These are phyloP conservation scores for Saccharum spontaneum DNA, from an alignment of 176 grass and related monocot species.

Conservation along the genomic window DNA sequence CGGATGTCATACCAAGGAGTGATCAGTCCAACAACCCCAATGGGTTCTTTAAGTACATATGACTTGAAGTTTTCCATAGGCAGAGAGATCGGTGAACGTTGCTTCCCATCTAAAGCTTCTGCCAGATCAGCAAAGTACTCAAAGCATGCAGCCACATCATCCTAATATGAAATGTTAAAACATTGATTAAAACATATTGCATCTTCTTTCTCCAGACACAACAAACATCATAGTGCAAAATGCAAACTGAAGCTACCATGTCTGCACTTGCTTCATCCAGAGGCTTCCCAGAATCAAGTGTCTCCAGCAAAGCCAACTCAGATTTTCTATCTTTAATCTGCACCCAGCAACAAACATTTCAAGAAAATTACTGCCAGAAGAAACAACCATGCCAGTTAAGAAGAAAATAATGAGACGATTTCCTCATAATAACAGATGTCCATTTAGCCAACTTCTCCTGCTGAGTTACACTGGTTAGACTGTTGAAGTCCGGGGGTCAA, in stretches of 20 bases:
- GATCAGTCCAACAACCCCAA: conserved; percentile 94
- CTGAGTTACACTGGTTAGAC: neutral
- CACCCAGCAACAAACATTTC: conserved; percentile 22
- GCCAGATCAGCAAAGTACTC: conserved; percentile 91
- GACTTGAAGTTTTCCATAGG: conserved; percentile 89
- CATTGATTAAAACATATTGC: conserved; percentile 9
- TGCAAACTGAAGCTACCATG: conserved; percentile 49
- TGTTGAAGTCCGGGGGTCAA: neutral
- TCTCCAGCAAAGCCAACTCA: conserved; percentile 74
- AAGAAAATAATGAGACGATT: neutral
- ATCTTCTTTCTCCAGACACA: neutral
- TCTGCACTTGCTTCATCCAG: conserved; percentile 80
- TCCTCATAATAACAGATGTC: conserved; percentile 15
- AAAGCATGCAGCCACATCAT: conserved; percentile 92
- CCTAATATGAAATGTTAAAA: conserved; percentile 56
- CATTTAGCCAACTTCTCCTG: neutral
- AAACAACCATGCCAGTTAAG: conserved; percentile 15
- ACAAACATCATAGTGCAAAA: conserved; percentile 8
- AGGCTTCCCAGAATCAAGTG: conserved; percentile 88
- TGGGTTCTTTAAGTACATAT: conserved; percentile 78
- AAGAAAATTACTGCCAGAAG: neutral
- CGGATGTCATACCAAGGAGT: conserved; percentile 82
- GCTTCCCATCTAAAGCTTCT: conserved; percentile 78
- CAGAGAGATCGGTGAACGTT: conserved; percentile 66
- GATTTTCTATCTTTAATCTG: conserved; percentile 88